Conservation (phyloP, 768 basidiomycete genomes). For the Cubamyces lactineus region DNA sequence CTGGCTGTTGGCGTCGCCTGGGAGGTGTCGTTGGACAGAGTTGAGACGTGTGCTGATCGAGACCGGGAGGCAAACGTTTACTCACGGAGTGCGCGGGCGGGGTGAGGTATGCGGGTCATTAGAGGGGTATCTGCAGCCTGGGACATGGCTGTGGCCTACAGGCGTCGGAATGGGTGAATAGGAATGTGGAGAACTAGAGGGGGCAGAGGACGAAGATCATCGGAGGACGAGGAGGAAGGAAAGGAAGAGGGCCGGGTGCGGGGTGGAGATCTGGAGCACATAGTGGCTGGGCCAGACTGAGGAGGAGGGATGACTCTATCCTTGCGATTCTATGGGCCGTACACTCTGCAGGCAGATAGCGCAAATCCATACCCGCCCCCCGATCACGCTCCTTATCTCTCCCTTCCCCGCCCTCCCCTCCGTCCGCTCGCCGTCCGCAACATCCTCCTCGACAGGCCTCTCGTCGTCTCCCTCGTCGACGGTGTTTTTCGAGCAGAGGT, state of each 20-base stretch:
- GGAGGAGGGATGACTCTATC: slow-evolving; percentile 11
- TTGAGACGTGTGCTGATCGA: neutral
- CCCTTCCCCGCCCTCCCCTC: neutral
- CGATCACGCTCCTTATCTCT: neutral
- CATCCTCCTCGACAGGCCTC: neutral
- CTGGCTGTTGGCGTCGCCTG: slow-evolving; percentile 18
- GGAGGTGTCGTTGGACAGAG: neutral
- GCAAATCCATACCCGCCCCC: neutral
- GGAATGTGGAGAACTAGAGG: slow-evolving; percentile 8
- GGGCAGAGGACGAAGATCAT: neutral
- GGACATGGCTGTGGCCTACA: slow-evolving; percentile 4
- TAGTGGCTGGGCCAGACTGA: too few relatives aligned
- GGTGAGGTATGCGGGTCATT: neutral
- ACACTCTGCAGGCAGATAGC: neutral
- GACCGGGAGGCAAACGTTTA: neutral
- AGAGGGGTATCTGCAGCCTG: slow-evolving; percentile 10
- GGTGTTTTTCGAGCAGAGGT: neutral
- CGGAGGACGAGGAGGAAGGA: neutral
- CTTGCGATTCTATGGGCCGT: neutral
- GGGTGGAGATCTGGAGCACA: slow-evolving; percentile 20
- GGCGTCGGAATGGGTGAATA: neutral
- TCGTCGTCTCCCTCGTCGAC: neutral
- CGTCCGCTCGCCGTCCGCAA: neutral
- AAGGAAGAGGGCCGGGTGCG: neutral
- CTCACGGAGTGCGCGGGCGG: slow-evolving; percentile 12